Base-by-base conservation (phyloP, 495 filamentous ascomycete genomes). In the Parachaetomium inaequale region DNA sequence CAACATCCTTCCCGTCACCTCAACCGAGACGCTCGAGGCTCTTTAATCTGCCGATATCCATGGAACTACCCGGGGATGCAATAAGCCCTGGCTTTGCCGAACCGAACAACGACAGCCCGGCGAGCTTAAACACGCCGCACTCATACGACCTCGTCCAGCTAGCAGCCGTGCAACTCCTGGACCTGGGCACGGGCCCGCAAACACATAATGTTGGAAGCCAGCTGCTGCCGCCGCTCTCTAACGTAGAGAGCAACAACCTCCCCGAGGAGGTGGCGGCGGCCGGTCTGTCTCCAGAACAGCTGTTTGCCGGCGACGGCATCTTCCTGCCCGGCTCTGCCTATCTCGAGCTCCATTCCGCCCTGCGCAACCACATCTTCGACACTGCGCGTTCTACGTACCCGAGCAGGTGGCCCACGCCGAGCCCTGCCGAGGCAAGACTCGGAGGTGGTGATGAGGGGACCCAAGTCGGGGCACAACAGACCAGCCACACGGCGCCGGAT, bases 91-190 rank as follows among this genome's bases (percentile, higher is more conserved):
- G 26, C 5, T 19, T 19, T 34, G 28, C 14, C 3, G 29, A 12
- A 4, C 17, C 28, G 28, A 34, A 21, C n/a, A 10, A 34, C 12
- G 50, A n/a, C n/a, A n/a, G 28, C 28, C 50, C 50, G 1, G 50
- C 28, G 19, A 34, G 29, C 21, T 4, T 34, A 10, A 7, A 53
- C 28, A 53, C 50, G 17, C 21, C 50, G 7, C 28, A 53, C 28
- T 53, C 50, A 1, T 21, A 53, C 28, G 29, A 53, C 50, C 2
- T 53, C 7, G n/a, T 53, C 17, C 50, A 34, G 50, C 14, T 25
- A 15, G 50, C 50, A 53, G 50, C 50, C 15, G 50, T 34, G 50
- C 50, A 53, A 15, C 29, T 53, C 14, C 50, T 53, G 28, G 50
- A 53, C 28, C 17, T 53, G 47, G 43, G 43, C n/a, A 19, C 43